Base-by-base conservation (phyloP, 768 basidiomycete genomes). In the Pulveroboletus sp. region DNA sequence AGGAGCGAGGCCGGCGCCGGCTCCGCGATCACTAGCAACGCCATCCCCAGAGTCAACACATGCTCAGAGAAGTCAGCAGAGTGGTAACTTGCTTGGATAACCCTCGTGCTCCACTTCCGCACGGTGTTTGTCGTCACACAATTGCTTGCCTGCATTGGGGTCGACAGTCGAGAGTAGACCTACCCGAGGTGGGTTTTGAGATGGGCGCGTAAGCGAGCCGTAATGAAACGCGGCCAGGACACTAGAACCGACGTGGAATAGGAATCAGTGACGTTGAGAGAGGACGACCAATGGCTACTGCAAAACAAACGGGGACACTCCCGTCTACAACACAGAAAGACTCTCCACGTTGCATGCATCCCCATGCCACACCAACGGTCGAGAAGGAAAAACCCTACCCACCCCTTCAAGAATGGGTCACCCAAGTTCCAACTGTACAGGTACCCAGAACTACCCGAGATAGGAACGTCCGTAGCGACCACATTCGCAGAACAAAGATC, bases 361-460 rank as follows among this genome's bases (percentile, higher is more conserved):
- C 40, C 36, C 39, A 21, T 24, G 44, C 43, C 8, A 46, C 43
- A 45, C 14, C 26, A 31, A 9, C 5, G 30, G 21, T 15, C 41
- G n/a, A 44, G 36, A 37, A 37, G 31, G 12, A 12, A 43, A 45
- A 45, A 46, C 14, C 30, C 3, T 21, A 69, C 79, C 39, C 52
- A 88, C 86, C 84, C 76, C 62, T 88, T 88, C 50, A 90, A 58
- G 57, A 89, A 89, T 1, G 88, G 87, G 55, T 76, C 78, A 2
- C 88, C 88, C 28, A 90, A 68, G 67, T 80, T 88, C 87, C 88
- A 90, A 57, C 80, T 82, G 57, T 85, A 88, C 41, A 84, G 62
- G 56, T 82, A 87, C 4, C 79, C 78, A 26, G 60, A 51, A 10
- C 76, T 68, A 6, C 79, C 79, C 10, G 60, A 66, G 9, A 57